phyloP scores from a whole-genome alignment of 2,329 filamentous ascomycete genomes.

The Calonectria leucothoes region DNA sequence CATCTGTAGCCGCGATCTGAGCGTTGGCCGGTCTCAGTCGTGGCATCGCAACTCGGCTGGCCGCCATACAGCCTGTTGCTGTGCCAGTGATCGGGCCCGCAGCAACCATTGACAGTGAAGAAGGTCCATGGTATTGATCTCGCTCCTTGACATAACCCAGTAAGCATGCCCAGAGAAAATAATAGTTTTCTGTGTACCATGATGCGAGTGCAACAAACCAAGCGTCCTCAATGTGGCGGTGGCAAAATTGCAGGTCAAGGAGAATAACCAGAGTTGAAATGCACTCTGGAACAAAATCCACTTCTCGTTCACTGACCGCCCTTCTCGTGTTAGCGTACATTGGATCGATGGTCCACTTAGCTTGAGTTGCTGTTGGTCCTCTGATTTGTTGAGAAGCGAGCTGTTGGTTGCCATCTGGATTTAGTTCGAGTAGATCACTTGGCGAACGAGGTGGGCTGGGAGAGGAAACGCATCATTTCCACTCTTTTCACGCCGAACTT shows the following conservation, averaged over 20 bases:
- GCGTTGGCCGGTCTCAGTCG: background rate
- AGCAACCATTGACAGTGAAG: background rate
- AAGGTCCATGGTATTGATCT: background rate
- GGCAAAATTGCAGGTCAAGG: background rate
- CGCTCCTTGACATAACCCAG: background rate
- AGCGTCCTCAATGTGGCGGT: background rate
- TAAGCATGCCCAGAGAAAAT: background rate
- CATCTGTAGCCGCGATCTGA: background rate
- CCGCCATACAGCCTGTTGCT: background rate
- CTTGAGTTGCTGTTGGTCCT: background rate
- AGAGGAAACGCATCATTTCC: background rate
- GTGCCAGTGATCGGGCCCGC: background rate
- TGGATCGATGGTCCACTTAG: background rate
- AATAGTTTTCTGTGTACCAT: background rate
- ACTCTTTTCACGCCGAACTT: background rate
- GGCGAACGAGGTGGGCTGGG: background rate
- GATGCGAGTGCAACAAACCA: background rate
- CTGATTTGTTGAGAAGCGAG: background rate
- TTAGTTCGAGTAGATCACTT: background rate
- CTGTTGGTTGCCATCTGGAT: background rate
- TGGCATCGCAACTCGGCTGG: background rate
- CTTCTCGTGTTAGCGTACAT: background rate
- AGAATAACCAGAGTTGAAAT: background rate
- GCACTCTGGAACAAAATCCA: background rate
- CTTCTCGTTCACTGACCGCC: background rate